These are phyloP conservation scores for Colletotrichum salicis DNA, from an alignment of 2,329 filamentous ascomycete genomes.

Conservation along the genomic window DNA sequence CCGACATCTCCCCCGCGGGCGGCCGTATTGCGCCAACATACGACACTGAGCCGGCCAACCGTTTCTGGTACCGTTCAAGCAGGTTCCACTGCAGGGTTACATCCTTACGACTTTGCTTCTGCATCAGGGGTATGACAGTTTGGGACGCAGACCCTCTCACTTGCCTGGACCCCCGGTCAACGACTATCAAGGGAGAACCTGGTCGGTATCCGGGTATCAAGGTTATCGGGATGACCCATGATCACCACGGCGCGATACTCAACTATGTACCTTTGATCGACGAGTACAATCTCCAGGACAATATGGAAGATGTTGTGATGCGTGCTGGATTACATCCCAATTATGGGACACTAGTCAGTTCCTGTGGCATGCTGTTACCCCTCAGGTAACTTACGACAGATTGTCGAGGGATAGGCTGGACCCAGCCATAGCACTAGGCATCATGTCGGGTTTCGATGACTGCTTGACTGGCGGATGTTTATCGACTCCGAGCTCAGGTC, in stretches of 20 bases:
- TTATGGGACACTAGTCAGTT: slow-evolving; percentile 26
- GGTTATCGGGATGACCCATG: slow-evolving; percentile 32
- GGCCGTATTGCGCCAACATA: slow-evolving; percentile 16
- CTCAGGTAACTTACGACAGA: slow-evolving; percentile 7
- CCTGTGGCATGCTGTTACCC: background rate
- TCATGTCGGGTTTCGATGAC: background rate
- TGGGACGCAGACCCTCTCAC: slow-evolving; percentile 22
- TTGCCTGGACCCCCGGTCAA: slow-evolving; percentile 11
- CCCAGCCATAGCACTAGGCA: slow-evolving; percentile 3
- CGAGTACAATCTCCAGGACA: background rate
- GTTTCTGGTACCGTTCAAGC: slow-evolving; percentile 26
- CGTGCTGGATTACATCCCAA: slow-evolving; percentile 17
- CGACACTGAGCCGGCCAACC: slow-evolving; percentile 6
- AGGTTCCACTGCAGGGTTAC: slow-evolving; percentile 26
- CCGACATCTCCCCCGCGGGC: slow-evolving; percentile 23
- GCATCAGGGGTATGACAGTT: slow-evolving; percentile 19
- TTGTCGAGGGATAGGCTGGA: background rate
- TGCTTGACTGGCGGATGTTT: slow-evolving; percentile 2
- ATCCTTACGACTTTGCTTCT: slow-evolving; percentile 21
- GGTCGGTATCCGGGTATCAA: slow-evolving; percentile 25
- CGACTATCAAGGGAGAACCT: slow-evolving; percentile 15
- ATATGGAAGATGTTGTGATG: background rate
- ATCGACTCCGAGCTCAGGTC: background rate
- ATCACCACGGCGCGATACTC: background rate
- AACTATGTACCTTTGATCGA: slow-evolving; percentile 19